phyloP scores from a whole-genome alignment of 108 stramenopile genomes.

The Nannochloropsis oceanica region DNA sequence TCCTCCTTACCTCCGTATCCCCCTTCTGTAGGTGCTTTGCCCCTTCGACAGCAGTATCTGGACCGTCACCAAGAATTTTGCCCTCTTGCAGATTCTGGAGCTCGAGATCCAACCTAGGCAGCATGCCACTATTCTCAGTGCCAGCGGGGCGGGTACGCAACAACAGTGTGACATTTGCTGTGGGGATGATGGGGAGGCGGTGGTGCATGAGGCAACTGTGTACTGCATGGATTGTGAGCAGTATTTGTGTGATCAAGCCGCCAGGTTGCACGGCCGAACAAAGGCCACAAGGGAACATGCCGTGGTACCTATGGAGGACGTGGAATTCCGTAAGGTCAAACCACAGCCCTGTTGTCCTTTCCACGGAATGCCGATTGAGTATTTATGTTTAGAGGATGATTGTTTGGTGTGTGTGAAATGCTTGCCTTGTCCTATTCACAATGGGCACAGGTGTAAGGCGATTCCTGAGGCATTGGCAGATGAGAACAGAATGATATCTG shows the following conservation, averaged over 20 bases:
- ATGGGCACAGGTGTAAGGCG: not conserved
- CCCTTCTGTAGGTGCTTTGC: not conserved
- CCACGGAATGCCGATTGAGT: not conserved
- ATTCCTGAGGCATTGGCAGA: not conserved
- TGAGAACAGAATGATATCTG: not conserved
- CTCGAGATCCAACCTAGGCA: not conserved
- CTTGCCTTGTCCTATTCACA: not conserved
- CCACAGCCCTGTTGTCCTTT: not conserved
- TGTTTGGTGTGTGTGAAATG: not conserved
- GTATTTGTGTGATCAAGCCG: not conserved
- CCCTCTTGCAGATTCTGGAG: not conserved
- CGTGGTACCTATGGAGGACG: not conserved
- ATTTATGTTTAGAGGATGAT: not conserved
- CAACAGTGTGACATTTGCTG: not conserved
- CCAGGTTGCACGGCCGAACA: not conserved
- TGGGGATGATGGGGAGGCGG: not conserved
- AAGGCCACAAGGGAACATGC: not conserved
- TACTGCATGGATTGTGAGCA: not conserved
- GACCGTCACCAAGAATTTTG: not conserved
- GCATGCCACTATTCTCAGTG: not conserved
- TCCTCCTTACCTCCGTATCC: too few species aligned
- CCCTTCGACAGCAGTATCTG: not conserved
- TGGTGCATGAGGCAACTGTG: not conserved
- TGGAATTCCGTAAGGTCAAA: not conserved
- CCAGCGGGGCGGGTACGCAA: not conserved